phyloP scores from a whole-genome alignment of 495 filamentous ascomycete species.

The Neurospora hispaniola region DNA sequence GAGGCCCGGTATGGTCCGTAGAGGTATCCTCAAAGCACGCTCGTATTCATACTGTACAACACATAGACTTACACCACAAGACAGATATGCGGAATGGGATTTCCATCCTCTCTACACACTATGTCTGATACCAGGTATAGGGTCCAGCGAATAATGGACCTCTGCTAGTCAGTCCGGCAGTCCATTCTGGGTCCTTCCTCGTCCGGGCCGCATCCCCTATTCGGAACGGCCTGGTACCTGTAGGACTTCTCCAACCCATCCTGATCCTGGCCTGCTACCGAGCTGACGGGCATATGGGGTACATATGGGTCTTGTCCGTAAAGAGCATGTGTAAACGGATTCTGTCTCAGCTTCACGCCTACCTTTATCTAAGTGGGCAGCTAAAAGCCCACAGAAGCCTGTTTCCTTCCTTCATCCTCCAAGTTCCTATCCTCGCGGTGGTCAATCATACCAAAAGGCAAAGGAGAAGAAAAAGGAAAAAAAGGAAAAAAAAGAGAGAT shows the following conservation, averaged over 20 bases:
- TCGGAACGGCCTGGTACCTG: not conserved
- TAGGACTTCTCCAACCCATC: not conserved
- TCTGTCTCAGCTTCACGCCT: not conserved
- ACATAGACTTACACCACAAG: not conserved
- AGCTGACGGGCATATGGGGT: not conserved
- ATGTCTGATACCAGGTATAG: not conserved
- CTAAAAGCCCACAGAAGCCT: not conserved
- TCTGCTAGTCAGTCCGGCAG: not conserved
- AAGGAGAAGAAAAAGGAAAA: not conserved
- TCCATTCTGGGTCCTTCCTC: not conserved
- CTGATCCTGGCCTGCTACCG: not conserved
- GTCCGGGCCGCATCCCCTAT: not conserved
- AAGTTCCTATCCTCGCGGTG: not conserved
- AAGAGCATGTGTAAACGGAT: not conserved
- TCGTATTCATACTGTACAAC: not conserved
- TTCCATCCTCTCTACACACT: not conserved
- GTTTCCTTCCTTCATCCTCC: not conserved
- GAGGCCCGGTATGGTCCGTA: not conserved
- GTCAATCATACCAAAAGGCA: slow-evolving; percentile 8
- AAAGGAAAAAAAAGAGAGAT: not conserved
- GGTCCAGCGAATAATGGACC: not conserved
- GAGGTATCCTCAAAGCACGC: not conserved
- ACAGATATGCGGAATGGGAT: not conserved
- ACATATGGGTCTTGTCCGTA: not conserved
- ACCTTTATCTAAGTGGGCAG: not conserved